These are phyloP conservation scores for Leccinellum luteum DNA, from an alignment of 768 basidiomycete species.

Conservation along the genomic window DNA sequence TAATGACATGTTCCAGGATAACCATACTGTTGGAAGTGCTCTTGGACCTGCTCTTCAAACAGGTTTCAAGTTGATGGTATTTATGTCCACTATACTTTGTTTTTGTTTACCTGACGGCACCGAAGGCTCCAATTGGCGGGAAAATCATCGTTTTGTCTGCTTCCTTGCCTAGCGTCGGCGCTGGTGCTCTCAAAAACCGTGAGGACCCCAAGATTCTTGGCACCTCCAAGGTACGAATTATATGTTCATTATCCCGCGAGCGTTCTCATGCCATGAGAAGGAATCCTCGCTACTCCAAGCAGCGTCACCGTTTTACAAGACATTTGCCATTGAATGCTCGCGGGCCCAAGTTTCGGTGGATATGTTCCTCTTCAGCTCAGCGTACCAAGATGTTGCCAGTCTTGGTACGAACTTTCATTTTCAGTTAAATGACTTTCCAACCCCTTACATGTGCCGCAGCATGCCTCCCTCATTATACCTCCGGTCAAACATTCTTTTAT, in stretches of 20 bases:
- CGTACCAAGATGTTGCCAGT: constrained; percentile 94
- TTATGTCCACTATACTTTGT: constrained; percentile 8
- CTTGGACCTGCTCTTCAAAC: constrained; percentile 94
- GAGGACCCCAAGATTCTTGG: constrained; percentile 97
- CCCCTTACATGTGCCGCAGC: constrained; percentile 43
- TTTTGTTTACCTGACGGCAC: constrained; percentile 1
- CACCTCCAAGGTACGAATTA: constrained; percentile 70
- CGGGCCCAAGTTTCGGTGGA: constrained; percentile 96
- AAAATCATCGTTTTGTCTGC: constrained; percentile 89
- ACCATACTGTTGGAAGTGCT: constrained; percentile 88
- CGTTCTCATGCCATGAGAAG: constrained; percentile 34
- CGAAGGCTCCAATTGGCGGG: constrained; percentile 85
- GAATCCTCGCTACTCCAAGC: constrained; percentile 92
- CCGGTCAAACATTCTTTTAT: constrained; percentile 97
- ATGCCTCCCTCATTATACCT: constrained; percentile 93
- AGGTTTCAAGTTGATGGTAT: constrained; percentile 91
- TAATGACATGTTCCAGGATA: constrained; percentile 98
- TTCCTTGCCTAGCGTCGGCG: constrained; percentile 81
- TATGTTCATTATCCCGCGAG: neutral
- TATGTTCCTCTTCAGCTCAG: constrained; percentile 96
- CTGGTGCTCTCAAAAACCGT: constrained; percentile 90
- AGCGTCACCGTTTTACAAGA: constrained; percentile 96
- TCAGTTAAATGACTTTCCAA: neutral
- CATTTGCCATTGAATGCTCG: constrained; percentile 97
- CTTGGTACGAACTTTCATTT: constrained; percentile 50